These are phyloP conservation scores for Mycena galopus DNA, from an alignment of 768 basidiomycete genomes.

Conservation along the genomic window DNA sequence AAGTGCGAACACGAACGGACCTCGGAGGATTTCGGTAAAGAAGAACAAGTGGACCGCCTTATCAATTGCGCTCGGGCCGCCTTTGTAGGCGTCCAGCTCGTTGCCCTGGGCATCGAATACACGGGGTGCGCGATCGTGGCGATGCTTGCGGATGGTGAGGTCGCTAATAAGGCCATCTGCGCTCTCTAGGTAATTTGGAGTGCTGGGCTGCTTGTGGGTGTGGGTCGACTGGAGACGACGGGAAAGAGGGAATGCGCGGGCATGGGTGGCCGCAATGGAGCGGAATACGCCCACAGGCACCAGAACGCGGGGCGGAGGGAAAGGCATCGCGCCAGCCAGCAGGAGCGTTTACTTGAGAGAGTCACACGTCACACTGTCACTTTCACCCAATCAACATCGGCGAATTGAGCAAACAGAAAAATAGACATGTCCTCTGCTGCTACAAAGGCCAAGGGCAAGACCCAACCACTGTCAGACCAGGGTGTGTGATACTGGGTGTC, in stretches of 20 bases:
- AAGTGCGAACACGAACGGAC: constrained; percentile 58
- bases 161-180: constrained; percentile 53
- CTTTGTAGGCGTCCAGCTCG: constrained; percentile 76
- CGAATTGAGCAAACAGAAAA: constrained; percentile 3
- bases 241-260: constrained; percentile 48
- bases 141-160: constrained; percentile 49
- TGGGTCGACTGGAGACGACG: constrained; percentile 65
- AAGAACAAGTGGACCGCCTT: constrained; percentile 98
- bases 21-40: constrained; percentile 98
- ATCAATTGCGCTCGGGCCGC: constrained; percentile 91
- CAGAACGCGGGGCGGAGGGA: constrained; percentile 60
- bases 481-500: constrained; percentile 60
- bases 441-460: constrained; percentile 72
- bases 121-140: constrained; percentile 38
- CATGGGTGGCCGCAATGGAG: constrained; percentile 33
- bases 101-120: constrained; percentile 60
- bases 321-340: constrained; percentile 24
- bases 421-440: constrained; percentile 61
- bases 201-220: constrained; percentile 47
- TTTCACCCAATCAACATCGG: constrained; percentile 17
- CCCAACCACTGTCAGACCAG: constrained; percentile 73
- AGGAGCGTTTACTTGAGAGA: background rate
- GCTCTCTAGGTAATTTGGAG: constrained; percentile 42
- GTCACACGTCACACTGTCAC: background rate
- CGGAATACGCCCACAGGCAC: constrained; percentile 37